Evolutionary conservation across 140 eudicot species (phyloP), one percentile per base, ranked within the genome.

Genomic region (Ambrosia hybrid): DNA sequence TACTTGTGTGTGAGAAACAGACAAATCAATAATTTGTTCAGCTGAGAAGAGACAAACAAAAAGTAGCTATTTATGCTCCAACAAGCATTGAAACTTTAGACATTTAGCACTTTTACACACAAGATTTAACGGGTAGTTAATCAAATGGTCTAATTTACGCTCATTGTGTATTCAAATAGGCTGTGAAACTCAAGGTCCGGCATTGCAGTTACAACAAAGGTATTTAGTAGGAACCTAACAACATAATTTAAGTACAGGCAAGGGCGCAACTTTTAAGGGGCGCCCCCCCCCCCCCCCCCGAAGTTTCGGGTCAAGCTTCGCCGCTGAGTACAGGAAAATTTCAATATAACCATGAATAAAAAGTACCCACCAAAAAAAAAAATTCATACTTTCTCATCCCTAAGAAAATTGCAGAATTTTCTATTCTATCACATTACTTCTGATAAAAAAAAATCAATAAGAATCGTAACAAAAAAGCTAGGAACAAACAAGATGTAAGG

Each of bases 341-440:
- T 51, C 51, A 53, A 51, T 52, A 69, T 14, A 14, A 45, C 37
- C 71, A 65, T 65, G 38, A 43, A 11, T 2, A 41, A 16, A 38
- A 65, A 21, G 12, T 2, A 67, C 39, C 39, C 41, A 3, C 5
- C 15, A 16, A 46, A 43, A 65, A 41, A 65, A 67, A 67, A 46
- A n/a, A 43, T n/a, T 43, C 16, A 46, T 21, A 46, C 57, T 16
- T 66, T 45, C n/a, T 67, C 57, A 10, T 21, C 33, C 4, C 49
- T n/a, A 51, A 33, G 73, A 68, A 68, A 33, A 33, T 33, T 51
- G 62, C 65, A 55, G 39, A 38, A 70, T 70, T 65, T 65, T 36
- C 65, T 70, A 53, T 65, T 36, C 65, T 70, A 53, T 38, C 9
- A 38, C 38, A 36, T 30, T 69, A 52, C 51, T 69, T 69, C 73